Evolutionary conservation across 1,284 basidiomycete genomes (phyloP).

Genomic region (Mycena citricolor): DNA sequence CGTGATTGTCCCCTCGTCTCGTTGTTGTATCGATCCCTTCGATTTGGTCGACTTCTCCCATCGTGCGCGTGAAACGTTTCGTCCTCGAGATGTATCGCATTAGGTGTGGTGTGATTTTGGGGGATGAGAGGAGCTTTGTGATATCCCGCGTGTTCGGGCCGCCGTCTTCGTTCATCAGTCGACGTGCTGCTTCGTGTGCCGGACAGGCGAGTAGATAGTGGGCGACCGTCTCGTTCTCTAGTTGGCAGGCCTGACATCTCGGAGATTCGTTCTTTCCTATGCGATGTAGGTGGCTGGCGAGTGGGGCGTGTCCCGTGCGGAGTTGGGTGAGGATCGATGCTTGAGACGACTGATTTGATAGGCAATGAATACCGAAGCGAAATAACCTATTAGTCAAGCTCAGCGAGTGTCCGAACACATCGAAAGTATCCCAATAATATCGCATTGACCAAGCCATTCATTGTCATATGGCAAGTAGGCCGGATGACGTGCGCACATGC

Average conservation of each 20-base stretch:
- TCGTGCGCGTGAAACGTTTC: constrained; percentile 7
- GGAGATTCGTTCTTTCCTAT: constrained; percentile 21
- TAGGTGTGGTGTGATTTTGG: background rate
- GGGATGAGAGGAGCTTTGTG: background rate
- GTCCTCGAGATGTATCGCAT: constrained; percentile 11
- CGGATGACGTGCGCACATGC: too few species aligned
- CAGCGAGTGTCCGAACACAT: too few species aligned
- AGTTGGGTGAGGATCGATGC: constrained; percentile 27
- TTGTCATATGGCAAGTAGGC: too few species aligned
- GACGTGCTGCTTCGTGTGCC: constrained; percentile 1
- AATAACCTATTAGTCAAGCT: too few species aligned
- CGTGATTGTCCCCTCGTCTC: too few species aligned
- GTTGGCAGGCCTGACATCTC: constrained; percentile 21
- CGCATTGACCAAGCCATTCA: too few species aligned
- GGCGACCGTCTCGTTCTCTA: constrained; percentile 8
- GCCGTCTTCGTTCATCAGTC: background rate
- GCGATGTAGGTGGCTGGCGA: constrained; percentile 24
- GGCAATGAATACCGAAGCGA: too few species aligned
- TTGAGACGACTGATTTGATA: too few species aligned
- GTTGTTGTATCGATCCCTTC: too few species aligned
- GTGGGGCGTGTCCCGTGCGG: constrained; percentile 23
- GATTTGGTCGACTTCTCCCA: too few species aligned
- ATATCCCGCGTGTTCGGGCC: background rate
- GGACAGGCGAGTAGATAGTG: constrained; percentile 19
- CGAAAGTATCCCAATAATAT: too few species aligned